Percentiles rank a stretch among this genome's conserved stretches.
phyloP scores from a whole-genome alignment of 108 stramenopile species.

The Aurantiochytrium sp. region DNA sequence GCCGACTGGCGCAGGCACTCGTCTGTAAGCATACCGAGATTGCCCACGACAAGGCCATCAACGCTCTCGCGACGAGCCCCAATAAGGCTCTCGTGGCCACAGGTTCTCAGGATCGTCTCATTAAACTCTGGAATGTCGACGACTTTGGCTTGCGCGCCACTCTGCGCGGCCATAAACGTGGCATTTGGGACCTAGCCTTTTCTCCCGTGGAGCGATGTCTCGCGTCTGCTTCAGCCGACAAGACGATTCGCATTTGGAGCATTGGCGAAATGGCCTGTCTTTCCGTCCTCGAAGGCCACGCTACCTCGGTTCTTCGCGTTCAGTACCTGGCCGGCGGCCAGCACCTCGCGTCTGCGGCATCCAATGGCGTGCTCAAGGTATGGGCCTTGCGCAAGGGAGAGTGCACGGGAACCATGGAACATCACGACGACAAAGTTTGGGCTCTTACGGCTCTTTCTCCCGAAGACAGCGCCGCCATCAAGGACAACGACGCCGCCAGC shows the following conservation, averaged over 20 bases:
- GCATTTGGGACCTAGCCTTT: slow-evolving; percentile 90
- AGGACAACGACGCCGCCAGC: neutral
- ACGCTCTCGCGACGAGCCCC: slow-evolving; percentile 82
- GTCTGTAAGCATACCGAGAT: slow-evolving; percentile 32
- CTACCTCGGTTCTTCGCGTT: slow-evolving; percentile 74
- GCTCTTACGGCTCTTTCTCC: slow-evolving; percentile 60
- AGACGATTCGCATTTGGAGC: slow-evolving; percentile 87
- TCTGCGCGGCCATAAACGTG: slow-evolving; percentile 84
- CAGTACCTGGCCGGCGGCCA: slow-evolving; percentile 63
- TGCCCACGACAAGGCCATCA: slow-evolving; percentile 72
- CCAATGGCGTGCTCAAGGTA: slow-evolving; percentile 85
- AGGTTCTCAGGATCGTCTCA: slow-evolving; percentile 86
- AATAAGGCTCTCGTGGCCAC: slow-evolving; percentile 89
- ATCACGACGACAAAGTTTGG: slow-evolving; percentile 85
- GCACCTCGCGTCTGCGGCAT: slow-evolving; percentile 77
- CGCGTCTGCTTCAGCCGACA: slow-evolving; percentile 84
- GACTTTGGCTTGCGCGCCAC: slow-evolving; percentile 69
- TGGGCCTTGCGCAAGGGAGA: slow-evolving; percentile 90
- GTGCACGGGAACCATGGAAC: slow-evolving; percentile 83
- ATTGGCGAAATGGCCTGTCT: slow-evolving; percentile 75
- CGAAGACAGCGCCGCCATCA: neutral
- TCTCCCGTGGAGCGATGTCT: slow-evolving; percentile 82
- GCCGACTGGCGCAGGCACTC: neutral
- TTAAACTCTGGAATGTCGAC: slow-evolving; percentile 75
- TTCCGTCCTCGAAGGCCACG: slow-evolving; percentile 84